A percentile compares a stretch with the other conserved stretches of the same genome.
Evolutionary conservation across 371 early-diverging fungal species (phyloP).

Genomic region (Synchytrium microbalum): DNA sequence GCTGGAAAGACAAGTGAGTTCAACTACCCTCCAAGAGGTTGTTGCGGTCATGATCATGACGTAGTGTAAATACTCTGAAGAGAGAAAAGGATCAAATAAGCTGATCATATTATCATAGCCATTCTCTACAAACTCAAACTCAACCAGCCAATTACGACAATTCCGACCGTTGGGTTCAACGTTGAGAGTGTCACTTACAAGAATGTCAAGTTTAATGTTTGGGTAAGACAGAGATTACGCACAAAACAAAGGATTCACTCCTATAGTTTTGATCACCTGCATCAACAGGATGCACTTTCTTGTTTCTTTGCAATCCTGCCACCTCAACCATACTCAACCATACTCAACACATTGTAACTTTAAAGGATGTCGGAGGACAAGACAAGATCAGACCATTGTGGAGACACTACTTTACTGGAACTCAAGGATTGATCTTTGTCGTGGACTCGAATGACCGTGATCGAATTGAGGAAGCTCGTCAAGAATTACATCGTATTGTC

Average conservation of each 20-base stretch:
- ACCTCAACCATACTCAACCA: too few species aligned
- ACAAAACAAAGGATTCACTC: too few species aligned
- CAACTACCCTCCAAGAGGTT: neutral
- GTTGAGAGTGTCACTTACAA: constrained; percentile 86
- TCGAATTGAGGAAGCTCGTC: constrained; percentile 33
- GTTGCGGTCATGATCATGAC: neutral
- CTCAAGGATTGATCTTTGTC: constrained; percentile 45
- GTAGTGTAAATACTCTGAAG: neutral
- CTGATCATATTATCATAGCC: neutral
- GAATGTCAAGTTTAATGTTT: constrained; percentile 85
- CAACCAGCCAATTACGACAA: neutral
- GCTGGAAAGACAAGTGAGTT: neutral
- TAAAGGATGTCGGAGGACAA: constrained; percentile 86
- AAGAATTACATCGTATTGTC: constrained; percentile 24
- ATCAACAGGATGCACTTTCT: too few species aligned
- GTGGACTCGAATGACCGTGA: constrained; percentile 47
- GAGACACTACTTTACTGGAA: constrained; percentile 32
- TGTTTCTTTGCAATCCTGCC: too few species aligned
- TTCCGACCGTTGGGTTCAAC: constrained; percentile 65
- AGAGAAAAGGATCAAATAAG: neutral
- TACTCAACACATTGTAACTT: neutral
- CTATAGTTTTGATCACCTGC: too few species aligned
- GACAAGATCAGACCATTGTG: constrained; percentile 86
- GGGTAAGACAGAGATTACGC: too few species aligned
- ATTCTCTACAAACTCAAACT: constrained; percentile 1